phyloP scores from a whole-genome alignment of 768 basidiomycete species.

The Russula sp. region DNA sequence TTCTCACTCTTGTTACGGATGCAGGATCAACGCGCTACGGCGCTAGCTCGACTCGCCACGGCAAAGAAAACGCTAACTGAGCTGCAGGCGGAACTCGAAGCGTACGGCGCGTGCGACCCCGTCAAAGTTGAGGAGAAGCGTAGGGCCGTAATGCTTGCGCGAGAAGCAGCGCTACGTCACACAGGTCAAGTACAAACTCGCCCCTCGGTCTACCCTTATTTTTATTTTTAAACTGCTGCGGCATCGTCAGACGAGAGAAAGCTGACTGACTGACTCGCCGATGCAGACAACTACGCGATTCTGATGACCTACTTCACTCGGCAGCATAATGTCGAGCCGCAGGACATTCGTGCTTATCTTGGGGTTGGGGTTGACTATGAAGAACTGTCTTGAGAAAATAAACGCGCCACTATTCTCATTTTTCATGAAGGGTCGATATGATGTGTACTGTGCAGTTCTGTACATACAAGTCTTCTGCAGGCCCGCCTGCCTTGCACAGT shows the following conservation, averaged over 20 bases:
- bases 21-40: constrained; percentile 52
- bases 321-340: constrained; percentile 49
- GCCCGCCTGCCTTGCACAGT: background rate
- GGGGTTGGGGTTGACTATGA: constrained; percentile 72
- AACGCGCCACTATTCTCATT: background rate
- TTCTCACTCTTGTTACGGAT: background rate
- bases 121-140: constrained; percentile 71
- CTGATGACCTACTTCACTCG: constrained; percentile 61
- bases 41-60: constrained; percentile 44
- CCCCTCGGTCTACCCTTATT: background rate
- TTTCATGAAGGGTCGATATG: background rate
- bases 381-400: constrained; percentile 45
- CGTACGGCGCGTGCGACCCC: constrained; percentile 83
- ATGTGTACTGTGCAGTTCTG: background rate
- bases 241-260: background rate
- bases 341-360: constrained; percentile 62
- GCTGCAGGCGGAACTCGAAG: constrained; percentile 63
- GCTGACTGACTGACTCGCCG: background rate
- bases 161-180: constrained; percentile 81
- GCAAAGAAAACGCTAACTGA: constrained; percentile 44
- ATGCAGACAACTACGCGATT: constrained; percentile 62
- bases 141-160: constrained; percentile 65
- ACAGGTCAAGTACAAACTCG: constrained; percentile 54
- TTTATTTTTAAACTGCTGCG: background rate
- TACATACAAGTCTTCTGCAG: background rate